Conservation (phyloP, 2,329 filamentous ascomycete genomes). For the Fusarium graminum region DNA sequence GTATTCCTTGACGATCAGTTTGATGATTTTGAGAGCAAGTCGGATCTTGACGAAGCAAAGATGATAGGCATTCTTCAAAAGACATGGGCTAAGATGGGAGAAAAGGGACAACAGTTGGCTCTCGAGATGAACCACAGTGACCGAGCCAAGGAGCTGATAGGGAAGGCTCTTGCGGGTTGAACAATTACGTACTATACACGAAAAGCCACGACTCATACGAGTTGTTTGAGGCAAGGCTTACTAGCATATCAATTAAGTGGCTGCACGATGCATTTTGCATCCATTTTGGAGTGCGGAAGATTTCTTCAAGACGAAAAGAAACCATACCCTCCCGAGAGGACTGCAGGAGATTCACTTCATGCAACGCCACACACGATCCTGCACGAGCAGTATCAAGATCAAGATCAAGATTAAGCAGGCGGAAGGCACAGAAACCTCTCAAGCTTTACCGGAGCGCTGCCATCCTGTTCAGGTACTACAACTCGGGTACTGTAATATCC, state of each 20-base stretch:
- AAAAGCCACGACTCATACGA: slow-evolving; percentile 1
- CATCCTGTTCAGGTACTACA: not conserved
- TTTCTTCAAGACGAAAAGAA: slow-evolving; percentile 11
- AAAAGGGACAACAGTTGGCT: slow-evolving; percentile 72
- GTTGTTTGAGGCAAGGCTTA: slow-evolving; percentile 5
- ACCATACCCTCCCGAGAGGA: not conserved
- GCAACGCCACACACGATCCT: slow-evolving; percentile 10
- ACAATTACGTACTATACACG: not conserved
- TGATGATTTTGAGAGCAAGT: slow-evolving; percentile 78
- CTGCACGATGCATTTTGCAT: not conserved
- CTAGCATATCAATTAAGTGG: slow-evolving; percentile 3
- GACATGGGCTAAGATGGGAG: slow-evolving; percentile 83
- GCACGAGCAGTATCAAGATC: slow-evolving; percentile 9
- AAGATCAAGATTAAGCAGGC: not conserved
- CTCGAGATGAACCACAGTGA: slow-evolving; percentile 74
- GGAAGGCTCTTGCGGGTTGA: slow-evolving; percentile 66
- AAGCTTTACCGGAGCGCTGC: slow-evolving; percentile 1
- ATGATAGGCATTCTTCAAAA: slow-evolving; percentile 77
- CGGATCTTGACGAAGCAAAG: slow-evolving; percentile 80
- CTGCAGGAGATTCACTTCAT: not conserved
- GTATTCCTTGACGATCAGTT: slow-evolving; percentile 92
- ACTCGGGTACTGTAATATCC: not conserved
- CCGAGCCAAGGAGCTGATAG: slow-evolving; percentile 70
- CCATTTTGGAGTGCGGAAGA: slow-evolving; percentile 1
- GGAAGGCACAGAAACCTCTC: not conserved